Base-by-base conservation (phyloP, 78 protist species). In the Mantamonas sphyraenae region DNA sequence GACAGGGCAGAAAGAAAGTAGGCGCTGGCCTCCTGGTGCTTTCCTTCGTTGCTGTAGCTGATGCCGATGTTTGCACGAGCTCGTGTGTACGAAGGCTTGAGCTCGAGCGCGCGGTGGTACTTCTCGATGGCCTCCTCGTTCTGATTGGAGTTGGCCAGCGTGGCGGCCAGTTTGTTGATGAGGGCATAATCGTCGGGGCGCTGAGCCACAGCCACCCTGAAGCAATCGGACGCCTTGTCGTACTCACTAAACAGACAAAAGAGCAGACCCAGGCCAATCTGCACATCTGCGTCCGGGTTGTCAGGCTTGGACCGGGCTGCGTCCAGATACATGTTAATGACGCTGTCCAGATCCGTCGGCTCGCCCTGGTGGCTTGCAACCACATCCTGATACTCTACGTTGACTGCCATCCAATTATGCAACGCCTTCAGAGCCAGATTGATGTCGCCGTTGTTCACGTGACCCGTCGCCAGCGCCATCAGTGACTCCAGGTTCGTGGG, bases 121-220 rank as follows among this genome's bases (percentile, higher is more conserved):
- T 79, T 68, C n/a, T 81, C 72, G 5, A 81, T 16, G 2, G 86
- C 86, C 60, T 74, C 65, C 4, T 24, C 14, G 34, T 31, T 57
- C 22, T 35, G 28, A 4, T 5, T 2, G 55, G 53, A 2, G 66
- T 81, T 81, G 31, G 86, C 86, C 28, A 69, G 73, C 33, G 86
- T 73, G 9, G 86, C 86, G n/a, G 80, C 86, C n/a, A 81, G 74
- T 51, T 81, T 81, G 77, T 81, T 81, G 80, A 80, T 74, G 34
- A 75, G 39, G 37, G 73, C 30, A 33, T 55, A 62, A 39, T 81
- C 80, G 16, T 55, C 57, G 24, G 82, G 75, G 24, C 45, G 56
- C 31, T 37, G 33, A 2, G 9, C 38, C 7, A 69, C 59, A 28
- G 75, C 82, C 26, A 28, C 4, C 73, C 28, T 20, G 42, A 77